Evolutionary conservation across 805 yeast species (phyloP), one percentile per base, ranked within the genome.

Genomic region (Nakazawaea anatomiae): DNA sequence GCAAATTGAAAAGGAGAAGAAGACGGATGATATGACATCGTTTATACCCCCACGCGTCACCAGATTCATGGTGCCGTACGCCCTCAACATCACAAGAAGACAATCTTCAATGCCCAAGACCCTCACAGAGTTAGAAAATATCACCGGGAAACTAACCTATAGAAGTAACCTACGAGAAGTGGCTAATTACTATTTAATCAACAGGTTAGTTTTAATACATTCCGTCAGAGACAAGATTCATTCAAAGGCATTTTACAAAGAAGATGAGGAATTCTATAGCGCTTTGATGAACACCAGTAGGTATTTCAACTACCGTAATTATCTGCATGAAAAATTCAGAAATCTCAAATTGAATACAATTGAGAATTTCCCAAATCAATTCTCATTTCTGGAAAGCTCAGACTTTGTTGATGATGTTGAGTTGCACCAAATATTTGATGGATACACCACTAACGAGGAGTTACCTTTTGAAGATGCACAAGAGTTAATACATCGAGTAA

Each of bases 241-340:
- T 2, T 11, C 12, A 12, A 42, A 38, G 12, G 34, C 10, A 10
- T 27, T 10, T 34, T 10, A 42, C 18, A 18, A 47, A 29, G 18
- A 42, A 8, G 29, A 47, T 10, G 6, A 9, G 38, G 39, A 28
- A 4, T 28, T 48, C 1, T 43, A 12, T 29, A 11, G 7, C 11
- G 14, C 28, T 1, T 39, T 49, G 41, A 39, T 44, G 11, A 40
- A 44, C 32, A 6, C 10, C 5, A 49, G 52, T 12, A 39, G 39
- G 36, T 49, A 32, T 39, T 49, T 49, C 48, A 49, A 44, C 29
- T 32, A 44, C 29, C 18, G 52, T 10, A 12, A 18, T 7, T 39
- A 32, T 30, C 4, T 31, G 6, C 40, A 44, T 14, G 9, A 11
- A 31, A 11, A 49, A 6, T 39, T 31, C 18, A 39, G 35, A 25